Base-by-base conservation (phyloP, 2,329 filamentous ascomycete genomes). In the Huntiella abstrusa region DNA sequence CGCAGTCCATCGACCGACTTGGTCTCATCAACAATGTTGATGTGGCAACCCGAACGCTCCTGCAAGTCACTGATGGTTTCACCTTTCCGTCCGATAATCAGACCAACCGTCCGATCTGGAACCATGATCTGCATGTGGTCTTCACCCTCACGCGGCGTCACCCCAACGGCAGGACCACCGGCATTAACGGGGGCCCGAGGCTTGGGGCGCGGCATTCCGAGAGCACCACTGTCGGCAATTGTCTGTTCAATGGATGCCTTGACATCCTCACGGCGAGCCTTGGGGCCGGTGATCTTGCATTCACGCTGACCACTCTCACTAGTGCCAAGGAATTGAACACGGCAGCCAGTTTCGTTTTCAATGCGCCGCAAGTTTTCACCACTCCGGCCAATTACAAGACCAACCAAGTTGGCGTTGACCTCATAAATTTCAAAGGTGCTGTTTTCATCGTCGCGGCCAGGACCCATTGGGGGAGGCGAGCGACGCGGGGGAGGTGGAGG, bases 61-160 rank as follows among this genome's bases (percentile, higher is more conserved):
- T 94, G 87, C 17, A 94, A 69, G 58, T 94, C 86, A 57, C 85
- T 79, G 56, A 94, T 94, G 1, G 86, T 94, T 64, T 94, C 86
- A 49, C 86, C 86, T 36, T 84, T 84, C 54, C 86, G 81, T n/a
- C 86, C 86, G 57, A 94, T 94, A 55, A 94, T 94, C 40, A 94
- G 68, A 44, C 86, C 86, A 50, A 94, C 86, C 6, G 86, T 94
- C 56, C 85, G 80, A 63, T 94, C 86, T 41, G 86, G 86, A 13
- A 94, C 86, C 83, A 93, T 91, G 56, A 94, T 92, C 62, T 93
- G 84, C 58, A 86, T 77, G 57, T 78, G 83, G 54, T 88, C 82
- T 60, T 93, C 86, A 50, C 80, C 83, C 50, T 88, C 83, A 51
- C 80, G 75, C 49, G 83, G 66, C 38, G 72, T 69, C 44, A 60